Conservation (phyloP, 225 moss, liverwort and hornwort species). For the Climacium dendroides region DNA sequence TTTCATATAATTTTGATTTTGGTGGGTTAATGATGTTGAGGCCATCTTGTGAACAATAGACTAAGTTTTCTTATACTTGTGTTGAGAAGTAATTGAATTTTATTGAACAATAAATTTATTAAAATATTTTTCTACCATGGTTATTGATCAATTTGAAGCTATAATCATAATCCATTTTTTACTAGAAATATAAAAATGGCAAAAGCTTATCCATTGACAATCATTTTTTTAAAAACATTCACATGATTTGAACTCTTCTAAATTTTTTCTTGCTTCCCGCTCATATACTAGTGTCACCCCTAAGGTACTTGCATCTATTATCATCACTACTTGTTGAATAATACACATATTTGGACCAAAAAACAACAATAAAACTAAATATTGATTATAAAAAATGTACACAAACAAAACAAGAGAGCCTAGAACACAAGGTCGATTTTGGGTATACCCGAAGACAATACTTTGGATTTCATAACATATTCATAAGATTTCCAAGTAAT, state of each 20-base stretch:
- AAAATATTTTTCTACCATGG: accelerated
- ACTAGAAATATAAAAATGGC: neutral
- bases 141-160: no score
- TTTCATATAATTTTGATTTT: neutral
- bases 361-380: neutral
- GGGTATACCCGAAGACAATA: neutral
- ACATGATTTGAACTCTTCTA: neutral
- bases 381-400: neutral
- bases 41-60: neutral
- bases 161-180: no score
- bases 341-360: neutral
- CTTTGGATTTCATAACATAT: neutral
- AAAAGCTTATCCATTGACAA: no score
- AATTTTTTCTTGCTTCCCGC: accelerated
- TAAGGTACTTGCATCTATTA: neutral
- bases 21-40: neutral
- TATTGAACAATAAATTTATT: no score
- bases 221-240: neutral
- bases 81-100: neutral
- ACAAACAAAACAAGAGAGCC: neutral
- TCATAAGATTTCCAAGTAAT: neutral
- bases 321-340: neutral
- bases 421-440: neutral
- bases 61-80: neutral
- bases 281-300: accelerated